These are phyloP conservation scores for Corynespora cassiicola DNA, from an alignment of 2,329 filamentous ascomycete genomes.

Conservation along the genomic window DNA sequence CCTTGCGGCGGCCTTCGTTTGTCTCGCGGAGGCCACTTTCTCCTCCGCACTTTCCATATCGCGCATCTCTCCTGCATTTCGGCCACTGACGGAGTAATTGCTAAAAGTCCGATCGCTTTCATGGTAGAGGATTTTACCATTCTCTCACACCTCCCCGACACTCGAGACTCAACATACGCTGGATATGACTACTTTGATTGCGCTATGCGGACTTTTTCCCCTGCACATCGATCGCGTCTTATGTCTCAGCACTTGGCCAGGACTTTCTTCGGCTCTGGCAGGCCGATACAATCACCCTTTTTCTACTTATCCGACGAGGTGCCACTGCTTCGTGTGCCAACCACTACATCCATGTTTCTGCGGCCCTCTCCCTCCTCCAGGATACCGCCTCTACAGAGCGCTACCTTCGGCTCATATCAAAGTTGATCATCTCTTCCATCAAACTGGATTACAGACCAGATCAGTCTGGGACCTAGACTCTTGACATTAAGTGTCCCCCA, in stretches of 20 bases:
- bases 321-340: no score
- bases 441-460: no score
- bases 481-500: no score
- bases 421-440: not conserved
- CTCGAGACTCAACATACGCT: slow-evolving; percentile 4
- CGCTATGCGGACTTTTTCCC: slow-evolving; percentile 4
- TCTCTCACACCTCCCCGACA: slow-evolving; percentile 8
- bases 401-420: slow-evolving; percentile 13
- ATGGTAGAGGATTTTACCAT: slow-evolving; percentile 14
- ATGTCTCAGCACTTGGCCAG: no score
- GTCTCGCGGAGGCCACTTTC: slow-evolving; percentile 12
- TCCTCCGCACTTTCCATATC: slow-evolving; percentile 12
- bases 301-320: no score
- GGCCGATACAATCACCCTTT: no score
- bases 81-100: slow-evolving; percentile 16
- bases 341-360: slow-evolving; percentile 18
- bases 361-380: no score
- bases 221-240: no score
- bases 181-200: slow-evolving; percentile 9
- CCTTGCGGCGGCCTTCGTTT: slow-evolving; percentile 15
- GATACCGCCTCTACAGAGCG: no score
- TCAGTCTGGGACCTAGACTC: no score
- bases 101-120: slow-evolving; percentile 19
- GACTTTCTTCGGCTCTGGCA: no score
- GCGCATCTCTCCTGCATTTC: slow-evolving; percentile 8